Percentiles rank a stretch among this genome's conserved stretches.
Conservation (phyloP, 2,329 filamentous ascomycete genomes). For the Cytospora paraplurivora region DNA sequence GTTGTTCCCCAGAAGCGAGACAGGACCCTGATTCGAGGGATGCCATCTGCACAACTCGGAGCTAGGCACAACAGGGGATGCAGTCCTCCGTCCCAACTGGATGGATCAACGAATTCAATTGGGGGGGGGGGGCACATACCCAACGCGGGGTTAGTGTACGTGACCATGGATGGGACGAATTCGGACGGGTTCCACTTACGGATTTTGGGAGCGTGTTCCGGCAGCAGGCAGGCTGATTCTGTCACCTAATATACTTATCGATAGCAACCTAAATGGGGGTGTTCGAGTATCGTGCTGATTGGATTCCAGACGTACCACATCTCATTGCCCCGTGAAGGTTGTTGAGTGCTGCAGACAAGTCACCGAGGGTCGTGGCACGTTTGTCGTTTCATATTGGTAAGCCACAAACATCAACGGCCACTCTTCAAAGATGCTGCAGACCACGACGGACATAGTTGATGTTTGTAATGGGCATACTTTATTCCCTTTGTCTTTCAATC, state of each 20-base stretch:
- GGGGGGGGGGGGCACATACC: constrained; percentile 18
- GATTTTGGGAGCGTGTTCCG: constrained; percentile 2
- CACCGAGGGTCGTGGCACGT: too few relatives aligned
- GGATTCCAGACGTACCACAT: not conserved
- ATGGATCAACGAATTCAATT: constrained; percentile 18
- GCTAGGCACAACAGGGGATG: not conserved
- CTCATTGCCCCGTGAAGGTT: not conserved
- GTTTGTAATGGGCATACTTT: not conserved
- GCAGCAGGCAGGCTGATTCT: too few relatives aligned
- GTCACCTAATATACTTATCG: constrained; percentile 1
- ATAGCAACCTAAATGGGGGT: constrained; percentile 8
- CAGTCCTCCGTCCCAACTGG: constrained; percentile 20
- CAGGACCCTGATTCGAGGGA: constrained; percentile 16
- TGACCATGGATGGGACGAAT: not conserved
- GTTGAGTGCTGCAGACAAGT: not conserved
- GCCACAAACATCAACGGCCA: not conserved
- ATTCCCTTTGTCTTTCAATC: constrained; percentile 21
- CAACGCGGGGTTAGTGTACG: constrained; percentile 11
- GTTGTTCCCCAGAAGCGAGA: not conserved
- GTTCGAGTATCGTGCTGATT: constrained; percentile 5
- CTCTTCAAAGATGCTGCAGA: not conserved
- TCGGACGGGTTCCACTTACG: constrained; percentile 1
- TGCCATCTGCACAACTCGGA: constrained; percentile 7
- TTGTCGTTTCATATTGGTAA: not conserved
- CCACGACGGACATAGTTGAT: not conserved